Conservation (phyloP, 2,329 filamentous ascomycete species). For the Fusarium tjaetaba region DNA sequence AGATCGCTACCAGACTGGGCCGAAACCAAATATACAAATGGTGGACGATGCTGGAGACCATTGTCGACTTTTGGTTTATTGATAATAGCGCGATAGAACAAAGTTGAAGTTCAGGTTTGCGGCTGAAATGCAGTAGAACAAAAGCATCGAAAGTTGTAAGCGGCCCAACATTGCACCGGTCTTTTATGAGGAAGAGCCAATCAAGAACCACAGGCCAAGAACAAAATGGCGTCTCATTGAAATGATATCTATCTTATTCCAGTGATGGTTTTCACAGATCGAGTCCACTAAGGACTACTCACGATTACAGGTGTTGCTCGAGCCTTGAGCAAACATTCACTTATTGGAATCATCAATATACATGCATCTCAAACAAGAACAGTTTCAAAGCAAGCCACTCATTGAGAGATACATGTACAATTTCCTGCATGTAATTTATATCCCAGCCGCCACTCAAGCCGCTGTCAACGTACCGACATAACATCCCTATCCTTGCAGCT, state of each 20-base stretch:
- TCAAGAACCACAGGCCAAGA: not conserved
- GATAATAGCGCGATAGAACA: accelerated
- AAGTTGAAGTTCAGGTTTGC: not conserved
- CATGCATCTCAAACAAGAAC: not conserved
- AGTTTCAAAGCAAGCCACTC: not conserved
- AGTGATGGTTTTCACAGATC: not conserved
- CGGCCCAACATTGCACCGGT: constrained; percentile 22
- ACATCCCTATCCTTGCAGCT: constrained; percentile 11
- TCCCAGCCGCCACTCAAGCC: constrained; percentile 1
- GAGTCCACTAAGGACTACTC: not conserved
- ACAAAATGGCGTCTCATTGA: not conserved
- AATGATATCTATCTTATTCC: no score
- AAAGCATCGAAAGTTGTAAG: constrained; percentile 2
- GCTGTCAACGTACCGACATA: not conserved
- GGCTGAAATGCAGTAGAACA: not conserved
- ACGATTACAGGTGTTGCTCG: not conserved
- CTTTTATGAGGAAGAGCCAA: not conserved
- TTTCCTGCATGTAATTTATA: not conserved
- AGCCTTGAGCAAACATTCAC: no score
- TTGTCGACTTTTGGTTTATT: not conserved
- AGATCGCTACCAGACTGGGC: constrained; percentile 49
- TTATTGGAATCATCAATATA: no score
- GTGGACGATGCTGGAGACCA: constrained; percentile 3
- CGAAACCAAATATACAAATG: constrained; percentile 39
- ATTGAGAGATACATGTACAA: not conserved